These are phyloP conservation scores for Aspergillus clavatus DNA, from an alignment of 2,329 filamentous ascomycete genomes.

Conservation along the genomic window DNA sequence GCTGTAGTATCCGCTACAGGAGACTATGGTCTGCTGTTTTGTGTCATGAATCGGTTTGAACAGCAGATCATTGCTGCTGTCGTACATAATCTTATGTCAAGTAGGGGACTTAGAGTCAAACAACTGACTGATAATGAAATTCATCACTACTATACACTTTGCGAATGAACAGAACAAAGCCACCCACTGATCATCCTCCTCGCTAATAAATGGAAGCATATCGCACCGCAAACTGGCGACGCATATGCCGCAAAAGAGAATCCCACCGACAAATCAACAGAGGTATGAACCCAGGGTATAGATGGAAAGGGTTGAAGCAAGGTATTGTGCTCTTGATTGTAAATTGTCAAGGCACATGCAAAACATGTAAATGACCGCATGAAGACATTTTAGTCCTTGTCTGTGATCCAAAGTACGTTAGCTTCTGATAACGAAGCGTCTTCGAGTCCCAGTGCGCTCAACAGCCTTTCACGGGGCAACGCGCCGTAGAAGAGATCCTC, in stretches of 20 bases:
- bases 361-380: not conserved
- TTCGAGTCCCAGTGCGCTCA: slow-evolving; percentile 29
- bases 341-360: too few relatives aligned
- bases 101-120: too few relatives aligned
- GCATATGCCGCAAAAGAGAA: too few relatives aligned
- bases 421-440: slow-evolving; percentile 21
- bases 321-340: too few relatives aligned
- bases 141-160: not conserved
- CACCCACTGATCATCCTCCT: not conserved
- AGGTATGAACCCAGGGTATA: not conserved
- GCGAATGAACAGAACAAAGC: not conserved
- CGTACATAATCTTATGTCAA: not conserved
- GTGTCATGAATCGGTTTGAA: too few relatives aligned
- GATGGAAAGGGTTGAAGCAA: not conserved
- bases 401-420: slow-evolving; percentile 26
- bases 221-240: not conserved
- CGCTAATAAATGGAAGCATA: too few relatives aligned
- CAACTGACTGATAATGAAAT: too few relatives aligned
- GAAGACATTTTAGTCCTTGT: slow-evolving; percentile 6
- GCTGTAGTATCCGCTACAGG: too few relatives aligned
- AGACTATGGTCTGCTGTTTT: too few relatives aligned
- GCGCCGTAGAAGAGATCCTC: slow-evolving; percentile 44
- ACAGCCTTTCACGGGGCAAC: slow-evolving; percentile 23
- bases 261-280: not conserved
- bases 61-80: not conserved